phyloP scores from a whole-genome alignment of 1,284 basidiomycete genomes.

The Trichosporon sp. region DNA sequence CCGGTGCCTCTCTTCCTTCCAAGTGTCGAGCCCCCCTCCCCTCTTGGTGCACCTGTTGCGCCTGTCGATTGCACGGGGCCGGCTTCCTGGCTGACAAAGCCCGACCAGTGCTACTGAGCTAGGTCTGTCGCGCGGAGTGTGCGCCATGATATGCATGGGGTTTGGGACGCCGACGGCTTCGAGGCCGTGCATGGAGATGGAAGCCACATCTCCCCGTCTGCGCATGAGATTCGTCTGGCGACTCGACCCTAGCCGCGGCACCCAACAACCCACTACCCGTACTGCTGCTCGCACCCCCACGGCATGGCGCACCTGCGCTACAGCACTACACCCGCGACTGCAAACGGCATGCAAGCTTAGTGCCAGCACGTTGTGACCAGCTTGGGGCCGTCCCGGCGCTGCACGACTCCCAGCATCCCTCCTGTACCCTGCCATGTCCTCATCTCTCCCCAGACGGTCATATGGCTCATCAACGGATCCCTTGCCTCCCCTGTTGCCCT shows the following conservation, averaged over 20 bases:
- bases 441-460: no score
- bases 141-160: neutral
- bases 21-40: neutral
- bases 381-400: neutral
- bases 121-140: neutral
- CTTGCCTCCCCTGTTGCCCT: neutral
- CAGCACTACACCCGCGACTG: neutral
- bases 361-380: neutral
- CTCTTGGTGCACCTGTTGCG: neutral
- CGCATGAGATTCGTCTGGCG: neutral
- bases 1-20: neutral
- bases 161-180: neutral
- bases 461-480: neutral
- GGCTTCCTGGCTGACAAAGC: neutral
- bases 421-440: neutral
- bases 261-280: neutral
- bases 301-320: neutral
- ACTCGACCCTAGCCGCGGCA: neutral
- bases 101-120: neutral
- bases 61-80: neutral
- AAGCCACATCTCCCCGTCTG: neutral
- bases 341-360: neutral
- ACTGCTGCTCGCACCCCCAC: neutral
- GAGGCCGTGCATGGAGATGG: neutral
- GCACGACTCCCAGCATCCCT: neutral